A percentile compares a stretch with the other conserved stretches of the same genome.
Conservation (phyloP, 257 asterid species). For the Lavandula angustifolia region DNA sequence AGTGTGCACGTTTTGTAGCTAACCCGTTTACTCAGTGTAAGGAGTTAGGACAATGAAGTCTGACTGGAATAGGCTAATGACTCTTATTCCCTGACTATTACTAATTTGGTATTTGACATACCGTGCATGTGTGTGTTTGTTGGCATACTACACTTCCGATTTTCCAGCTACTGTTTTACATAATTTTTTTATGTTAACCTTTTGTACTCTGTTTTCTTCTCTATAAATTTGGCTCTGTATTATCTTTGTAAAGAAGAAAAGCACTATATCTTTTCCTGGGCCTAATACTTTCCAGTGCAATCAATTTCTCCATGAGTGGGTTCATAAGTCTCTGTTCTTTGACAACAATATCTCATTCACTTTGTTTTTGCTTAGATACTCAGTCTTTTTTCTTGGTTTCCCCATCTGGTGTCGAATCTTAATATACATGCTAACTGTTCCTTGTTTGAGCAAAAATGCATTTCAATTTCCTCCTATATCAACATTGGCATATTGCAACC, state of each 20-base stretch:
- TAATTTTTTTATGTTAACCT: background rate
- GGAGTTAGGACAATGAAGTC: too few relatives aligned
- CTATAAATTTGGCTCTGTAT: background rate
- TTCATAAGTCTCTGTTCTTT: background rate
- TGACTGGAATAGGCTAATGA: too few relatives aligned
- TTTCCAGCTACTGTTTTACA: background rate
- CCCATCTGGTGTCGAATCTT: slow-evolving; percentile 18
- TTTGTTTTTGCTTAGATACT: slow-evolving; percentile 5
- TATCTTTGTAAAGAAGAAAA: background rate
- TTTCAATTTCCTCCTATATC: slow-evolving; percentile 11
- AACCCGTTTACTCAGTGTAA: too few relatives aligned
- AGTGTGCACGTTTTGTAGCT: background rate
- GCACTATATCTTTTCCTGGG: background rate
- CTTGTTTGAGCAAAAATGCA: slow-evolving; percentile 1
- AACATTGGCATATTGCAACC: slow-evolving; percentile 23
- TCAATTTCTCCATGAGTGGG: background rate
- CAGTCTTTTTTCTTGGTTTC: background rate
- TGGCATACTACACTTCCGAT: slow-evolving; percentile 7
- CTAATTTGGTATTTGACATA: background rate
- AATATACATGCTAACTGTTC: slow-evolving; percentile 3
- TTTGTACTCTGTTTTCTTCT: background rate
- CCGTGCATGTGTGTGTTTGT: slow-evolving; percentile 1
- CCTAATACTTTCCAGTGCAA: background rate
- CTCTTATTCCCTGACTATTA: background rate
- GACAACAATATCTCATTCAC: background rate